Base-by-base conservation (phyloP, 352 stramenopile species). In the Phytophthora hibernalis region DNA sequence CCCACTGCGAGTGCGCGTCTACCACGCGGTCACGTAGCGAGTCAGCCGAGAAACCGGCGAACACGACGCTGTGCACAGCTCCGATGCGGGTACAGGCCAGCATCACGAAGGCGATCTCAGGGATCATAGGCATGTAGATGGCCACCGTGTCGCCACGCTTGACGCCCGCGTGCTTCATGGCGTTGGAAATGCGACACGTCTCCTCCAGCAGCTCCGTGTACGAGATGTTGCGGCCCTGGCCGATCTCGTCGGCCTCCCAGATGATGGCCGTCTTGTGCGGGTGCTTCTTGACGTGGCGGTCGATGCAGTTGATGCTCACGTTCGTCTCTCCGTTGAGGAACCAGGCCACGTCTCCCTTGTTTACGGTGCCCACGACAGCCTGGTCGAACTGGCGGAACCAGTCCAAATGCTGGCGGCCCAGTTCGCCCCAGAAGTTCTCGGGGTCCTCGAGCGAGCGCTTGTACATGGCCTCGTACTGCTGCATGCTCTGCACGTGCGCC, bases 111-210 rank as follows among this genome's bases (percentile, higher is more conserved):
- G 93, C 92, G 8, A 97, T 72, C 75, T 99, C 97, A 16, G 97
- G 96, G 56, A 99, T 98, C 97, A 99, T 99, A 44, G 98, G 98
- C 97, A 99, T 98, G 85, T 99, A 99, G 43, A 99, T 88, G 18
- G 95, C 98, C 7, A 99, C 97, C 12, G 95, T 89, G 83, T 99
- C 96, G 10, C 97, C 96, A 61, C 97, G 80, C 33, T 65, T 66
- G 13, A 93, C 74, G 16, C 96, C 96, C 28, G 81, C 74, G 21
- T 85, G 68, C 61, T 97, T 93, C 61, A 99, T 87, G 21, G 93
- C 95, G 77, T 99, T 99, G 8, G 98, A 96, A 61, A 99, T 95
- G 22, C 94, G 79, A 55, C 83, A 98, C 21, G 70, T 77, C 51
- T 80, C 68, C 38, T 83, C 57, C 3, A 80, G 53, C 21, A 80